These are phyloP conservation scores for Colletotrichum australisinense DNA, from an alignment of 2,329 filamentous ascomycete genomes.

Conservation along the genomic window DNA sequence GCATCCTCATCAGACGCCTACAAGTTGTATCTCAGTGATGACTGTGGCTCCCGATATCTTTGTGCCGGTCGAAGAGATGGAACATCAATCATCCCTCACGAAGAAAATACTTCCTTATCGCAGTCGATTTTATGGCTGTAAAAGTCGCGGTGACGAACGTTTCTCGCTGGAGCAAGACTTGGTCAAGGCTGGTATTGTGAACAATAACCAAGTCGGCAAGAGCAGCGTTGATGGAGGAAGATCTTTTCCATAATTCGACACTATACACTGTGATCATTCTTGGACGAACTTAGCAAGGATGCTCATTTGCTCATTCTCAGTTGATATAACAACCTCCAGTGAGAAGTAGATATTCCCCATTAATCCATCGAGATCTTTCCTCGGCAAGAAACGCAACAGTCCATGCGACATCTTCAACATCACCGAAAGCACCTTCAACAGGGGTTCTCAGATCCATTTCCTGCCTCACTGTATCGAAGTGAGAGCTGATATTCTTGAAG, in stretches of 20 bases:
- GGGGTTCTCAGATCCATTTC: too few species aligned
- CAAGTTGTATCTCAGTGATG: slow-evolving; percentile 27
- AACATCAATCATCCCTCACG: slow-evolving; percentile 49
- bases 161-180: slow-evolving; percentile 64
- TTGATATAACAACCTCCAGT: too few species aligned
- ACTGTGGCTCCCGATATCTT: slow-evolving; percentile 52
- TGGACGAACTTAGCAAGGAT: too few species aligned
- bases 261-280: too few species aligned
- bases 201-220: slow-evolving; percentile 54
- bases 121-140: slow-evolving; percentile 66
- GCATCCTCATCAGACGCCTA: neutral
- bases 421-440: too few species aligned
- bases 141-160: slow-evolving; percentile 70
- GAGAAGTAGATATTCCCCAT: too few species aligned
- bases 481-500: too few species aligned
- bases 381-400: too few species aligned
- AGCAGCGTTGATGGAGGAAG: slow-evolving; percentile 38
- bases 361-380: too few species aligned
- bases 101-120: slow-evolving; percentile 65
- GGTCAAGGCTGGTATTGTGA: slow-evolving; percentile 60
- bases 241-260: slow-evolving; percentile 28
- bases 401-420: too few species aligned
- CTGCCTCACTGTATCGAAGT: too few species aligned
- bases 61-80: slow-evolving; percentile 53
- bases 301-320: too few species aligned